phyloP scores from a whole-genome alignment of 148 eudicot genomes.

The Chenopodium berlandieri region DNA sequence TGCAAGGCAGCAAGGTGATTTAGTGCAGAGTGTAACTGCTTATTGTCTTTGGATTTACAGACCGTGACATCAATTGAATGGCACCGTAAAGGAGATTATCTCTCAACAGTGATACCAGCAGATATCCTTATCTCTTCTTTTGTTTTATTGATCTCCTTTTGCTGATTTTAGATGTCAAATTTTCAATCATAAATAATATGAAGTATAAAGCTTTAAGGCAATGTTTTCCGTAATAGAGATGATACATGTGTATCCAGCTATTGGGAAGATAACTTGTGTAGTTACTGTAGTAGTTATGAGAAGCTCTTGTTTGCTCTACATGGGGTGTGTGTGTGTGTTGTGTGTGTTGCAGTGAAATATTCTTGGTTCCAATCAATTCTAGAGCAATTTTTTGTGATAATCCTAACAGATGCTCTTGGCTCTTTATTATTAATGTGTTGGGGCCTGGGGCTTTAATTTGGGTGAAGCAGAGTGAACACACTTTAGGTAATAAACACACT shows the following conservation, averaged over 20 bases:
- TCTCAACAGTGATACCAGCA: conserved; percentile 80
- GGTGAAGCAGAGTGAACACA: neutral
- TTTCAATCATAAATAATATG: no score
- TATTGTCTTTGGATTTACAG: conserved; percentile 44
- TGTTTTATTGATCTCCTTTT: neutral
- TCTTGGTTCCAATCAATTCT: neutral
- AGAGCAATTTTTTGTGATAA: neutral
- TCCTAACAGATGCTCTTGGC: neutral
- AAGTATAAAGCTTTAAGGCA: no score
- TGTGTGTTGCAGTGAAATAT: no score
- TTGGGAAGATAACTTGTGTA: neutral
- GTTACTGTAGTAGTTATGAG: neutral
- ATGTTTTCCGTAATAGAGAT: no score
- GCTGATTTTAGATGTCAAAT: neutral
- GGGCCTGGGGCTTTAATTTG: neutral
- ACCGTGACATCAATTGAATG: conserved; percentile 86
- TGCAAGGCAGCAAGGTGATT: neutral
- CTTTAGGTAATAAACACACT: neutral
- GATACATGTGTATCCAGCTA: neutral
- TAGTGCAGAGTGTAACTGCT: conserved; percentile 1
- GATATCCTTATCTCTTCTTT: conserved; percentile 81
- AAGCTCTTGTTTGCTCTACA: neutral
- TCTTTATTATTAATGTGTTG: no score
- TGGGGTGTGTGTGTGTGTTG: neutral
- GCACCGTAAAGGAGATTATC: conserved; percentile 99